Conservation (phyloP, 441 rosid genomes). For the Lepidium campestre region DNA sequence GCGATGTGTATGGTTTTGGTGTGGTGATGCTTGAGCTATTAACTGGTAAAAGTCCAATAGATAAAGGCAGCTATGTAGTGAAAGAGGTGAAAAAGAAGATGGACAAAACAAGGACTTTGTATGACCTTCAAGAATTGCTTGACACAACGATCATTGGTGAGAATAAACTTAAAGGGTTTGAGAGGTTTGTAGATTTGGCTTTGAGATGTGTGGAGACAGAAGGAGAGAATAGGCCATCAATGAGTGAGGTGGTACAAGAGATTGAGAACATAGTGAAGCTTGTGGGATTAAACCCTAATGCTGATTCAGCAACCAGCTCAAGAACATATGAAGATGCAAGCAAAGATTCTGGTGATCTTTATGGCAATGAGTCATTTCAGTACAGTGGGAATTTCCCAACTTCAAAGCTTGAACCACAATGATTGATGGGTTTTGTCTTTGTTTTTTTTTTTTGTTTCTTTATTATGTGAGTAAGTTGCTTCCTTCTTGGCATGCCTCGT, state of each 20-base stretch:
- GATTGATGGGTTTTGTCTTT: background rate
- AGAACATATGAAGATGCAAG: slow-evolving; percentile 21
- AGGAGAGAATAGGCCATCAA: slow-evolving; percentile 56
- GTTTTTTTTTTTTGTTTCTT: background rate
- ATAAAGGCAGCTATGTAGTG: slow-evolving; percentile 69
- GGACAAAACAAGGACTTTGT: slow-evolving; percentile 52
- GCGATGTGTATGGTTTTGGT: slow-evolving; percentile 87
- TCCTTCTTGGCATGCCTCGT: background rate
- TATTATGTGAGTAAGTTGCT: background rate
- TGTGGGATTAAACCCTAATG: slow-evolving; percentile 64
- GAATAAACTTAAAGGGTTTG: slow-evolving; percentile 45
- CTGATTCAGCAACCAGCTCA: slow-evolving; percentile 54
- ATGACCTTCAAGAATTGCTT: slow-evolving; percentile 52
- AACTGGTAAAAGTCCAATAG: slow-evolving; percentile 61
- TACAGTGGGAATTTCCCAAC: slow-evolving; percentile 22
- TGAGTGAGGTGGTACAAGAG: slow-evolving; percentile 77
- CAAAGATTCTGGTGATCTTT: slow-evolving; percentile 24
- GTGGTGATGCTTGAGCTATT: slow-evolving; percentile 66
- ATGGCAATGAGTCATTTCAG: slow-evolving; percentile 10
- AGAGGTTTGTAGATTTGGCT: slow-evolving; percentile 60
- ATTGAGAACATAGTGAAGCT: slow-evolving; percentile 62
- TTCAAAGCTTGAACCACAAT: slow-evolving; percentile 26
- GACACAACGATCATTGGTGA: slow-evolving; percentile 40
- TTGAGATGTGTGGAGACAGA: slow-evolving; percentile 61
- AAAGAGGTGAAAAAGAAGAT: slow-evolving; percentile 53